phyloP scores from a whole-genome alignment of 169 alveolate genomes.

The Babesia sp. region DNA sequence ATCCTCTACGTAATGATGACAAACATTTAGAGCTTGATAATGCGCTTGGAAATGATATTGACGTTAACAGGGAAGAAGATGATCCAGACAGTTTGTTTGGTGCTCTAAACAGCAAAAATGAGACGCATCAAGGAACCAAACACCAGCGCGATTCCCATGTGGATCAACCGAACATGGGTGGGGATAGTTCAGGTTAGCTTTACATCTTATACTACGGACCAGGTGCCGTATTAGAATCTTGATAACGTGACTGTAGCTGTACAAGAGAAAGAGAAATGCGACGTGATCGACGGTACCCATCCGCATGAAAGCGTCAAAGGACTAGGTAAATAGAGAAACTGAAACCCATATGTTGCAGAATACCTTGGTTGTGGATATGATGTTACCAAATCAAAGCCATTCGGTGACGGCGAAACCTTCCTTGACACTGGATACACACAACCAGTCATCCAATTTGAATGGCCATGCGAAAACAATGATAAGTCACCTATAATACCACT shows the following conservation, averaged over 20 bases:
- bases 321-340: neutral
- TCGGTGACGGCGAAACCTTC: constrained; percentile 54
- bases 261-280: neutral
- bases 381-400: constrained; percentile 28
- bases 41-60: neutral
- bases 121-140: too few species aligned
- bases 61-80: neutral
- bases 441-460: constrained; percentile 41
- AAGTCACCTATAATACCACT: constrained; percentile 7
- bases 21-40: neutral
- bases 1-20: neutral
- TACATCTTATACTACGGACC: neutral
- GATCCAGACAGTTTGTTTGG: too few species aligned
- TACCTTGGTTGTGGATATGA: constrained; percentile 66
- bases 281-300: neutral
- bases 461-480: neutral
- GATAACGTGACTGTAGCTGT: neutral
- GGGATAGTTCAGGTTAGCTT: neutral
- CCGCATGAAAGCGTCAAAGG: constrained; percentile 18
- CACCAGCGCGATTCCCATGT: too few species aligned
- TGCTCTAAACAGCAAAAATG: too few species aligned
- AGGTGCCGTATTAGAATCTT: neutral
- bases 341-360: constrained; percentile 21
- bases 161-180: neutral
- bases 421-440: constrained; percentile 62